phyloP scores from a whole-genome alignment of 768 basidiomycete genomes.

The Punctularia strigosozonata region DNA sequence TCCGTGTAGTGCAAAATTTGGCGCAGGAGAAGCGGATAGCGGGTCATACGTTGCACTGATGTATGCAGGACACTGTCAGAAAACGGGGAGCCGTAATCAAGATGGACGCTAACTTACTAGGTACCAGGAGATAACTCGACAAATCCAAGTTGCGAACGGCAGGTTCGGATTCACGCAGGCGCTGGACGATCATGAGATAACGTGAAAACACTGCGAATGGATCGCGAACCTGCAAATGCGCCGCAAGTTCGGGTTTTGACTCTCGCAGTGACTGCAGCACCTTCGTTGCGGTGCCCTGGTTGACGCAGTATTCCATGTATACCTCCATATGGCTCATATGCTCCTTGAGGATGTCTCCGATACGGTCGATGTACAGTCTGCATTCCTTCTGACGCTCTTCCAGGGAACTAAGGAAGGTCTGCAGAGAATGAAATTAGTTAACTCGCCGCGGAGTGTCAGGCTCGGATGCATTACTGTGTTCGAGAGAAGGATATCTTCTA shows the following conservation, averaged over 20 bases:
- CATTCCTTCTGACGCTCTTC: conserved; percentile 89
- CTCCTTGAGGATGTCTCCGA: conserved; percentile 72
- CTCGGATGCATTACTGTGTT: conserved; percentile 54
- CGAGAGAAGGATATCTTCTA: conserved; percentile 83
- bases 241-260: conserved; percentile 49
- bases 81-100: neutral
- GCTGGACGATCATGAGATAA: conserved; percentile 24
- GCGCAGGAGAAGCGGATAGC: conserved; percentile 84
- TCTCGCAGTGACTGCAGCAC: conserved; percentile 65
- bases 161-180: conserved; percentile 68
- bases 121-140: conserved; percentile 84
- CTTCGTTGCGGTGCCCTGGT: conserved; percentile 70
- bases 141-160: conserved; percentile 73
- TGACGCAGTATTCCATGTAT: conserved; percentile 87
- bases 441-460: neutral
- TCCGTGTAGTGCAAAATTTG: conserved; percentile 77
- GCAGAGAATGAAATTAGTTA: conserved; percentile 2
- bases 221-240: conserved; percentile 43
- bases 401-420: conserved; percentile 78
- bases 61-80: neutral
- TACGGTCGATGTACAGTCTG: conserved; percentile 79
- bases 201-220: conserved; percentile 1
- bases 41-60: conserved; percentile 88
- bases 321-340: conserved; percentile 70
- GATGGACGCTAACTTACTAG: conserved; percentile 43